Percentiles rank a stretch among this genome's conserved stretches.
Evolutionary conservation across 2,329 filamentous ascomycete genomes (phyloP).

Genomic region (Neopestalotiopsis sp.): DNA sequence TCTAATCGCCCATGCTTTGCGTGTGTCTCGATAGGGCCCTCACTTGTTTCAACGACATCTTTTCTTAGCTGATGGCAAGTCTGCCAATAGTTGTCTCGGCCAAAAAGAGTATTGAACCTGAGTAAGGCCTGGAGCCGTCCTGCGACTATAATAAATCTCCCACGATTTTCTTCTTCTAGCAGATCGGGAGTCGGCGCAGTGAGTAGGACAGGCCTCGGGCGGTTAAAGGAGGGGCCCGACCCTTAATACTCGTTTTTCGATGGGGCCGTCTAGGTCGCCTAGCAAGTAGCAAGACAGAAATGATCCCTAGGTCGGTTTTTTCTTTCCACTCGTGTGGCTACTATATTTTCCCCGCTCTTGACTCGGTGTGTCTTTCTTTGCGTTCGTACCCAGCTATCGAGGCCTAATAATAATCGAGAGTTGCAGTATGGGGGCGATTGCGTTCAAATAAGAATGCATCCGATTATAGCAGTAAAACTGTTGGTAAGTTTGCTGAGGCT

Average conservation of each 20-base stretch:
- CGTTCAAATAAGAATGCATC: background rate
- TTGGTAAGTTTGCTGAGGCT: background rate
- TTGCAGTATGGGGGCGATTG: background rate
- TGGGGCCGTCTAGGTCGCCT: conserved; percentile 5
- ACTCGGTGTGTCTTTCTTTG: background rate
- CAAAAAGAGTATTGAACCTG: background rate
- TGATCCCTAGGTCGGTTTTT: background rate
- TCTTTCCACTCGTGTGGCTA: background rate
- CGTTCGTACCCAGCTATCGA: background rate
- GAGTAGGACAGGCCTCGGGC: background rate
- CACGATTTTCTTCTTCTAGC: background rate
- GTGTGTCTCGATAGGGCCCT: conserved; percentile 15
- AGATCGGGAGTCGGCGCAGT: conserved; percentile 1
- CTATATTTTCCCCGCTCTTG: conserved; percentile 15
- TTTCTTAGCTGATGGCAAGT: background rate
- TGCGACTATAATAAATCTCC: conserved; percentile 17
- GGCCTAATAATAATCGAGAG: background rate
- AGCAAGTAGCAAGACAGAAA: background rate
- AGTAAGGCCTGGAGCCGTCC: conserved; percentile 12
- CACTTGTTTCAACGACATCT: conserved; percentile 41
- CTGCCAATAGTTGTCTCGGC: background rate
- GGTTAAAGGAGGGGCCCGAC: conserved; percentile 13
- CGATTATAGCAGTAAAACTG: background rate
- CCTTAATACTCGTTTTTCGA: conserved; percentile 8
- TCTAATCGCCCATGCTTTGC: background rate